Evolutionary conservation across 371 early-diverging fungal species (phyloP).

Genomic region (Mucor circinelloides): DNA sequence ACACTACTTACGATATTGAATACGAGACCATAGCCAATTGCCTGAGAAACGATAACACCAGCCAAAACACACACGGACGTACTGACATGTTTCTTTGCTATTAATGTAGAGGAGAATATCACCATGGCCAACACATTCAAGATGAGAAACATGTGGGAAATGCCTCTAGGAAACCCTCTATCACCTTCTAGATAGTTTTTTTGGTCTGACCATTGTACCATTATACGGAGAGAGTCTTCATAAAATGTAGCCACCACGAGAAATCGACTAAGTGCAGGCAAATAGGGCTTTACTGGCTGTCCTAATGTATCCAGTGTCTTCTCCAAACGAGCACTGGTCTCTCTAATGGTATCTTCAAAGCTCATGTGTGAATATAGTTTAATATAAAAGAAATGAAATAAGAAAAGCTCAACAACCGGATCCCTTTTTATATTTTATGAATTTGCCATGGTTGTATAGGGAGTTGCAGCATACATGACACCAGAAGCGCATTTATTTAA

Average conservation of each 20-base stretch:
- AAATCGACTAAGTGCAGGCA: slow-evolving; percentile 34
- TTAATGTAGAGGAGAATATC: slow-evolving; percentile 72
- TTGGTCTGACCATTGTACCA: slow-evolving; percentile 36
- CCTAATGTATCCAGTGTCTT: slow-evolving; percentile 1
- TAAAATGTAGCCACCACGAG: slow-evolving; percentile 40
- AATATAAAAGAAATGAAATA: not conserved
- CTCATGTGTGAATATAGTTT: not conserved
- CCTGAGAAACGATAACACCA: slow-evolving; percentile 76
- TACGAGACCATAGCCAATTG: slow-evolving; percentile 87
- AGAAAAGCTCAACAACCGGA: not conserved
- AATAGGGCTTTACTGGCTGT: slow-evolving; percentile 22
- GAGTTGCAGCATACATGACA: not conserved
- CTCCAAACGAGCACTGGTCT: not conserved
- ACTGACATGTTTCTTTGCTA: slow-evolving; percentile 73
- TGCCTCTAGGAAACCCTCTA: slow-evolving; percentile 20
- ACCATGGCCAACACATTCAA: slow-evolving; percentile 81
- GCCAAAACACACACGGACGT: slow-evolving; percentile 77
- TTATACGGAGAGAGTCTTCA: slow-evolving; percentile 37
- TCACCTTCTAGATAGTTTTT: slow-evolving; percentile 11
- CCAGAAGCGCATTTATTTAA: not conserved
- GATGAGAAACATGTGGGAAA: slow-evolving; percentile 24
- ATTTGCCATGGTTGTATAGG: not conserved
- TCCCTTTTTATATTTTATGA: not conserved
- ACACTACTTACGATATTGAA: slow-evolving; percentile 65
- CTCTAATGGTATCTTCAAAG: not conserved